Evolutionary conservation across 2,329 filamentous ascomycete species (phyloP), one percentile per base, ranked within the genome.

Genomic region (Stagonosporopsis cucurbitacearum): DNA sequence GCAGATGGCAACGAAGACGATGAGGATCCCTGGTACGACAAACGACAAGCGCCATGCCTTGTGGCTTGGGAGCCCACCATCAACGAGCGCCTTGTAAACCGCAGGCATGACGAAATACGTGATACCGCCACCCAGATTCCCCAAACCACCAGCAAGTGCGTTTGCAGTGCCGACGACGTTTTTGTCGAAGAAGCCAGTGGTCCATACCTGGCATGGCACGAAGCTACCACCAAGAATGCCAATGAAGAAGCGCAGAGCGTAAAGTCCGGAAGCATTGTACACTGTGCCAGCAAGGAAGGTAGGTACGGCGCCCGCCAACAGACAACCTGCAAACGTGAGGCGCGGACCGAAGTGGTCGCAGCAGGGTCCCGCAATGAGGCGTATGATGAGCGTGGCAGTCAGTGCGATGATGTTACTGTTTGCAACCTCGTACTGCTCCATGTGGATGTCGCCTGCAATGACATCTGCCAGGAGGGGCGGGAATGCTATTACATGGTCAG

Each of bases 141-240:
- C 68, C 11, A 69, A 48, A 6, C 68, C 92, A 39, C 87, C 92
- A 0, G 91, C 88, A 6, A 96, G 77, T 7, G 91, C 88, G 70
- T 96, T 96, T 58, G 92, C 90, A 2, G 90, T 92, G 39, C 92
- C 92, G n/a, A 96, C 89, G n/a, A 96, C 83, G 68, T 92, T 94
- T 80, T 93, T 95, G 78, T 96, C 92, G 71, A 92, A 96, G 80
- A 96, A 96, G 0, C 88, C 90, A 0, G 91, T 96, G 6, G 89
- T 90, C 91, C 91, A 96, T 6, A 96, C 92, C 72, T 95, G 91
- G 72, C 91, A 96, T 4, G 90, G 90, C 1, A 93, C 90, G 67
- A 93, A 92, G 3, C 84, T 83, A 1, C 87, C 89, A 41, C 90
- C 90, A 0, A 93, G 82, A 35, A 93, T 87, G 54, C 89, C 89